These are phyloP conservation scores for Thermomyces lanuginosus DNA, from an alignment of 2,329 filamentous ascomycete species.

Conservation along the genomic window DNA sequence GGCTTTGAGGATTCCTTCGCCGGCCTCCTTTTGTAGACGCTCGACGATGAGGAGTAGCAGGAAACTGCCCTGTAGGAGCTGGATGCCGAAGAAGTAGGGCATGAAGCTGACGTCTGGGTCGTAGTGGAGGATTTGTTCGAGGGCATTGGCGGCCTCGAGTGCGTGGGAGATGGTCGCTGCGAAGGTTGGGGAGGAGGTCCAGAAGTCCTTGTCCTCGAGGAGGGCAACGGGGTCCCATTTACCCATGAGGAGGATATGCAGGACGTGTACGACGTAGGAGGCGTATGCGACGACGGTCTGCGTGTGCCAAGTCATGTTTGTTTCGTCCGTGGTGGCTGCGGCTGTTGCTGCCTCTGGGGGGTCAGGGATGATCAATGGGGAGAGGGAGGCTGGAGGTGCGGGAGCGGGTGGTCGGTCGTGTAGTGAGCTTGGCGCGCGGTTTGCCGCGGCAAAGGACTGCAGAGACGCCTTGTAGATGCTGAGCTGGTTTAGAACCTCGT, in stretches of 20 bases:
- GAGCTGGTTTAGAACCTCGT: slow-evolving; percentile 64
- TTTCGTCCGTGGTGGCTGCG: slow-evolving; percentile 10
- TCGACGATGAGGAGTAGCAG: slow-evolving; percentile 75
- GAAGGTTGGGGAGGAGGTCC: slow-evolving; percentile 82
- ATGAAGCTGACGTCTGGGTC: slow-evolving; percentile 88
- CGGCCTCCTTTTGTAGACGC: slow-evolving; percentile 70
- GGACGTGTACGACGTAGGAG: slow-evolving; percentile 80
- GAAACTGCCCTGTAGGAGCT: slow-evolving; percentile 80
- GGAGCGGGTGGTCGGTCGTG: neutral
- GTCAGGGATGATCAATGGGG: slow-evolving; percentile 38
- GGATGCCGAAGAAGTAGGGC: slow-evolving; percentile 94
- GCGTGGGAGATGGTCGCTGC: slow-evolving; percentile 77
- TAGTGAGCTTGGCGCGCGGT: slow-evolving; percentile 38
- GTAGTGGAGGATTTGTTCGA: slow-evolving; percentile 72
- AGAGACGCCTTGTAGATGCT: slow-evolving; percentile 68
- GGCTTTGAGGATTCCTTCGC: slow-evolving; percentile 69
- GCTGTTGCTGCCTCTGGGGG: neutral
- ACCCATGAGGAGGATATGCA: slow-evolving; percentile 79
- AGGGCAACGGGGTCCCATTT: slow-evolving; percentile 92
- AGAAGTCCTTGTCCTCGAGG: slow-evolving; percentile 84
- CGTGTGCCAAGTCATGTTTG: slow-evolving; percentile 40
- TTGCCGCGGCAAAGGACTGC: slow-evolving; percentile 20
- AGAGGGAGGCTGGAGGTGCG: neutral
- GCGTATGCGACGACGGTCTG: slow-evolving; percentile 78
- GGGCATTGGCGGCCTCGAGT: slow-evolving; percentile 73